Percentiles rank a stretch among this genome's conserved stretches.
Conservation (phyloP, 768 basidiomycete species). For the Termitomyces sp. region DNA sequence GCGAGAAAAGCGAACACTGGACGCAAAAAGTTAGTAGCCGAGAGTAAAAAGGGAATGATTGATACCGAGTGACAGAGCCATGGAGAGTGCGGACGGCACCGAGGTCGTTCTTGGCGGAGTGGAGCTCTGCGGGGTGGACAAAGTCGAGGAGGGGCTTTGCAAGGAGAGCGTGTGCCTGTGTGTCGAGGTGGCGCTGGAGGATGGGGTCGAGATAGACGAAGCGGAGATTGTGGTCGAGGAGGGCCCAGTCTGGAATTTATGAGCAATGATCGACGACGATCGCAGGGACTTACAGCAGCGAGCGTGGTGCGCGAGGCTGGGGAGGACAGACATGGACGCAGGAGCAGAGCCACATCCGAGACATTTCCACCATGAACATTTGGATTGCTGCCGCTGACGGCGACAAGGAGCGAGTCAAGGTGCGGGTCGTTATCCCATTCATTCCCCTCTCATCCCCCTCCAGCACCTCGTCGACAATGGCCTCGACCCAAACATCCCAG, state of each 20-base stretch:
- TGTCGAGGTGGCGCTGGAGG: conserved; percentile 64
- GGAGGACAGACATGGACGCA: background rate
- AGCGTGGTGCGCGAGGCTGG: too few species aligned
- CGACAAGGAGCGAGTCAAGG: conserved; percentile 70
- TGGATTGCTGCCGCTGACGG: conserved; percentile 95
- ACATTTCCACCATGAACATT: conserved; percentile 47
- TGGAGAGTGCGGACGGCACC: conserved; percentile 73
- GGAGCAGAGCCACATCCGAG: background rate
- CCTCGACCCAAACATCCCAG: conserved; percentile 69
- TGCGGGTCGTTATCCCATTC: conserved; percentile 44
- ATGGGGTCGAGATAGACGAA: conserved; percentile 87
- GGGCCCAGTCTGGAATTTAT: conserved; percentile 65
- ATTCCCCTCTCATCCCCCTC: conserved; percentile 2
- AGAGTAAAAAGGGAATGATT: conserved; percentile 14
- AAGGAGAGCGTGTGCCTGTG: conserved; percentile 65
- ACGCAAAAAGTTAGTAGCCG: too few species aligned
- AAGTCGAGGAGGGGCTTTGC: conserved; percentile 72
- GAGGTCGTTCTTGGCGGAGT: conserved; percentile 71
- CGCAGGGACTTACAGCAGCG: conserved; percentile 67
- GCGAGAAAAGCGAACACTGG: too few species aligned
- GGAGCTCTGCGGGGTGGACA: conserved; percentile 83
- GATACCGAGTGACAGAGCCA: conserved; percentile 81
- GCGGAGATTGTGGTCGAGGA: conserved; percentile 69
- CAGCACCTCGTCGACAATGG: conserved; percentile 66
- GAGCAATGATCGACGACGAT: conserved; percentile 34